Evolutionary conservation across 1,284 basidiomycete genomes (phyloP).

Genomic region (Phaffia rhodozyma): DNA sequence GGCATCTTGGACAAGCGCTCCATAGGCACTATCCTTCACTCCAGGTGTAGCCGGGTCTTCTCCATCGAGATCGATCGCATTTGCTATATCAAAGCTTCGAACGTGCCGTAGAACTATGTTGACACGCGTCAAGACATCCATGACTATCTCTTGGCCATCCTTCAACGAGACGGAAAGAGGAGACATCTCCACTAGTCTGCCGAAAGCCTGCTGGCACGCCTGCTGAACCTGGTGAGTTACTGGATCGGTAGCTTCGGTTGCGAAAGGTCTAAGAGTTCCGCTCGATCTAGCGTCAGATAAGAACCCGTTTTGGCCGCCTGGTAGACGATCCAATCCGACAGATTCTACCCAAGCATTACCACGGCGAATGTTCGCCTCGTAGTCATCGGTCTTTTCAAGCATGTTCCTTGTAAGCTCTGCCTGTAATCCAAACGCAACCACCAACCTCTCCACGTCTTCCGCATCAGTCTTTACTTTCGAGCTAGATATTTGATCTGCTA

Average conservation of each 20-base stretch:
- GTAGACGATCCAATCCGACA: conserved; percentile 1
- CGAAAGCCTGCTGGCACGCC: not conserved
- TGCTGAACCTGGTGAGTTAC: not conserved
- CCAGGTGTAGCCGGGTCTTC: conserved; percentile 19
- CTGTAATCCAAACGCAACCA: conserved; percentile 58
- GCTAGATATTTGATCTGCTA: conserved; percentile 34
- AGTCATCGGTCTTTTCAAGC: not conserved
- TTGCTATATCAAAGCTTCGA: conserved; percentile 29
- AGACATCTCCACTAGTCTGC: not conserved
- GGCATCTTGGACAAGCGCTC: conserved; percentile 28
- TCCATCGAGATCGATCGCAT: conserved; percentile 33
- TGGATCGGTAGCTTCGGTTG: conserved; percentile 4
- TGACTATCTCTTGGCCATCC: not conserved
- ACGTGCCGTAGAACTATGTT: conserved; percentile 22
- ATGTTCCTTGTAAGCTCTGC: conserved; percentile 39
- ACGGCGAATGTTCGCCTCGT: not conserved
- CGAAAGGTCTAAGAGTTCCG: not conserved
- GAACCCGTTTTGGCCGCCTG: conserved; percentile 14
- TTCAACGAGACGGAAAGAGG: too few relatives aligned
- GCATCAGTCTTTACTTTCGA: conserved; percentile 59
- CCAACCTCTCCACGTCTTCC: conserved; percentile 60
- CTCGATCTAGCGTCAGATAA: conserved; percentile 1
- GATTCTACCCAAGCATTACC: conserved; percentile 15
- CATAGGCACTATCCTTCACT: conserved; percentile 22
- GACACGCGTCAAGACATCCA: conserved; percentile 20